phyloP scores from a whole-genome alignment of 345 rosid genomes.

The Gynandropsis gynandra region DNA sequence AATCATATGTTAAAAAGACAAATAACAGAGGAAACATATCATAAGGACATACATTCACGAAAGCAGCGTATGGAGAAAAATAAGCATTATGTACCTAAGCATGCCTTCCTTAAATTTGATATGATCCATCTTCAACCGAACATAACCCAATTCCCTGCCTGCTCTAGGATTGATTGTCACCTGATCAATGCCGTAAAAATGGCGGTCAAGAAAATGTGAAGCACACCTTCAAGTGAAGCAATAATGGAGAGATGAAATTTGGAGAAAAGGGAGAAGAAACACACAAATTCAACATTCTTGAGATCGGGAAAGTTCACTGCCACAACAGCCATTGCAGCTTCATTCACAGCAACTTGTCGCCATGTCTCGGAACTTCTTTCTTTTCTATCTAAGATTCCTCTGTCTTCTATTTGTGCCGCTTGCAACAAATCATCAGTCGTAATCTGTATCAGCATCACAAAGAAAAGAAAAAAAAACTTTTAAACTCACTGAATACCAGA shows the following conservation, averaged over 20 bases:
- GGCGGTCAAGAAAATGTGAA: neutral
- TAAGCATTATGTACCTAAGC: conserved; percentile 41
- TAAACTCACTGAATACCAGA: too few relatives aligned
- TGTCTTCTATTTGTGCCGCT: conserved; percentile 96
- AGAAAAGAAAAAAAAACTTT: too few relatives aligned
- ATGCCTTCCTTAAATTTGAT: conserved; percentile 70
- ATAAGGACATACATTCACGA: neutral
- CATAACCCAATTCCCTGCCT: conserved; percentile 88
- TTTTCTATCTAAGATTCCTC: conserved; percentile 85
- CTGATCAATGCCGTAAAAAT: conserved; percentile 34
- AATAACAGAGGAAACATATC: too few relatives aligned
- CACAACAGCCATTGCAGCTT: conserved; percentile 91
- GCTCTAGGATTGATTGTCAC: conserved; percentile 89
- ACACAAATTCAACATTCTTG: conserved; percentile 75
- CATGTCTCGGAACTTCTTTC: conserved; percentile 71
- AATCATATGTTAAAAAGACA: too few relatives aligned
- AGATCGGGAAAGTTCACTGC: conserved; percentile 94
- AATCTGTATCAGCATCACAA: conserved; percentile 44
- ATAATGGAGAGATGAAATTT: neutral
- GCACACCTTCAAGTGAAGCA: neutral
- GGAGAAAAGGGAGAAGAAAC: conserved; percentile 23
- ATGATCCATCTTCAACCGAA: conserved; percentile 82
- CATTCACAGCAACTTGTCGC: conserved; percentile 87
- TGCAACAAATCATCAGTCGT: conserved; percentile 90
- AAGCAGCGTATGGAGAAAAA: conserved; percentile 5